These are phyloP conservation scores for Takashimella koratensis DNA, from an alignment of 1,284 basidiomycete genomes.

Conservation along the genomic window DNA sequence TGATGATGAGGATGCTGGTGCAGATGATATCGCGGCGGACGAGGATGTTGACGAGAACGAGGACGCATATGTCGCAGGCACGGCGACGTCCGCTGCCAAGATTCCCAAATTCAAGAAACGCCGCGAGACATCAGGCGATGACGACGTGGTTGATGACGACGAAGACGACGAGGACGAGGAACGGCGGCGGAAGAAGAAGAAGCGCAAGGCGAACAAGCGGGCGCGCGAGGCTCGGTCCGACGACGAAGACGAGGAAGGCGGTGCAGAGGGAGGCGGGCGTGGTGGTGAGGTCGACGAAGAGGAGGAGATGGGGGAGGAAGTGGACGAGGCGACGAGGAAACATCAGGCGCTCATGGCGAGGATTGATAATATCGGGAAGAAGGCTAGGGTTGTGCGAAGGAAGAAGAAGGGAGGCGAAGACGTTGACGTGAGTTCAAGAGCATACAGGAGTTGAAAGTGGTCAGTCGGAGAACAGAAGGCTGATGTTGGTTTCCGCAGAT, in stretches of 20 bases:
- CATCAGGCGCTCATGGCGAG: conserved; percentile 29
- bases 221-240: conserved; percentile 54
- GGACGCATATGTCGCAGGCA: conserved; percentile 64
- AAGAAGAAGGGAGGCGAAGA: conserved; percentile 68
- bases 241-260: conserved; percentile 53
- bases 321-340: conserved; percentile 27
- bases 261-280: conserved; percentile 45
- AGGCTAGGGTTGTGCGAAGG: conserved; percentile 62
- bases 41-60: conserved; percentile 60
- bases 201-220: conserved; percentile 55
- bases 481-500: conserved; percentile 35
- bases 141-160: conserved; percentile 52
- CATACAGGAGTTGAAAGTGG: background rate
- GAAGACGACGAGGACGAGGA: conserved; percentile 54
- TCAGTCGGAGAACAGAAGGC: too few relatives aligned
- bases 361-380: conserved; percentile 80
- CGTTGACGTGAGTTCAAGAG: conserved; percentile 33
- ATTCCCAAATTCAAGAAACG: conserved; percentile 49
- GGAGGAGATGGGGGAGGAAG: conserved; percentile 44
- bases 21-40: conserved; percentile 18
- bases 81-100: conserved; percentile 39
- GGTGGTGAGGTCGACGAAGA: conserved; percentile 17
- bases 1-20: conserved; percentile 13
- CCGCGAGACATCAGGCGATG: conserved; percentile 42
- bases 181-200: conserved; percentile 49